A percentile compares a stretch with the other conserved stretches of the same genome.
These are phyloP conservation scores for Salix viminalis DNA, from an alignment of 345 rosid genomes.

Conservation along the genomic window DNA sequence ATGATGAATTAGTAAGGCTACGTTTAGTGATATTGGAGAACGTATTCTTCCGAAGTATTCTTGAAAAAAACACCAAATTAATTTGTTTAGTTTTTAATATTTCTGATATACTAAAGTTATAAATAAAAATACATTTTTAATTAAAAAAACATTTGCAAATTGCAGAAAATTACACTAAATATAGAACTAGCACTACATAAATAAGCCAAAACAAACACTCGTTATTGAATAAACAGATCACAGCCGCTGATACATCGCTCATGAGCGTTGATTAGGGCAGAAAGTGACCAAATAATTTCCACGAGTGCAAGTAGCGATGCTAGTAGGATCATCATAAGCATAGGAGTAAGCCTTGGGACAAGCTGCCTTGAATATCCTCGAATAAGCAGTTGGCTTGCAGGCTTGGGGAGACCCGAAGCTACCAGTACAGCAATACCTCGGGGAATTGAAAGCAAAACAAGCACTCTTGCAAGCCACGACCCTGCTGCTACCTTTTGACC, in stretches of 20 bases:
- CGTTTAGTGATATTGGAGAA: too few relatives aligned
- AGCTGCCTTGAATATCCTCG: conserved; percentile 81
- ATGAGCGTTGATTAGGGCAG: conserved; percentile 47
- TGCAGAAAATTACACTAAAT: too few relatives aligned
- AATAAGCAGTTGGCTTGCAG: conserved; percentile 90
- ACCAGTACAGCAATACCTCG: conserved; percentile 89
- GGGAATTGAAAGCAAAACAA: conserved; percentile 82
- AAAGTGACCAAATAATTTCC: conserved; percentile 76
- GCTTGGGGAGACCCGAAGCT: conserved; percentile 62
- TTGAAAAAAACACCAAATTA: too few relatives aligned
- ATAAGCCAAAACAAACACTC: background rate
- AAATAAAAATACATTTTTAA: too few relatives aligned
- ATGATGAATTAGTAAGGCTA: too few relatives aligned
- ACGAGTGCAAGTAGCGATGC: conserved; percentile 72
- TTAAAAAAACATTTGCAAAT: too few relatives aligned
- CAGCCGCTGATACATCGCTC: background rate
- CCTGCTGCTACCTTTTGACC: conserved; percentile 45
- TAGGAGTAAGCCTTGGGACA: conserved; percentile 93
- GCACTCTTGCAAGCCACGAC: conserved; percentile 95
- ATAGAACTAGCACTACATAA: background rate
- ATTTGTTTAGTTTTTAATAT: too few relatives aligned
- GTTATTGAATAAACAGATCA: background rate
- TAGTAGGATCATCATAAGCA: conserved; percentile 91
- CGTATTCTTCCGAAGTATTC: too few relatives aligned
- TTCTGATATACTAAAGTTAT: too few relatives aligned